phyloP scores from a whole-genome alignment of 805 yeast species.

The Candida qinlingensis region DNA sequence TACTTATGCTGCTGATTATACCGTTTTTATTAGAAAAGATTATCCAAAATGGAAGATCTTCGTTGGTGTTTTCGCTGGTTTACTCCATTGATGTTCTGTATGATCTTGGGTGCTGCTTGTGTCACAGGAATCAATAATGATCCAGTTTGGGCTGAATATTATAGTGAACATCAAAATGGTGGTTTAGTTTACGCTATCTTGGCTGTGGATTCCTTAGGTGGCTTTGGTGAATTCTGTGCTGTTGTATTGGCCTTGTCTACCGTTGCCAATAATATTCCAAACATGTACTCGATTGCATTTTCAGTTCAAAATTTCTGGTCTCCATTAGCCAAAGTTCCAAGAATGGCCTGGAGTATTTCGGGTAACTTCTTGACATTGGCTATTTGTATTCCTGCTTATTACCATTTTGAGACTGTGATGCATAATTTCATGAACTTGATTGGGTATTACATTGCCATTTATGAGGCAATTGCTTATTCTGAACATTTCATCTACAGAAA shows the following conservation, averaged over 20 bases:
- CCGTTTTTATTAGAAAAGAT: constrained; percentile 74
- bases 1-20: constrained; percentile 87
- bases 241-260: constrained; percentile 85
- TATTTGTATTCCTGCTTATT: constrained; percentile 84
- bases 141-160: constrained; percentile 42
- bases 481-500: constrained; percentile 80
- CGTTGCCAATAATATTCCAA: constrained; percentile 88
- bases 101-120: constrained; percentile 83
- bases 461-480: constrained; percentile 65
- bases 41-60: constrained; percentile 57
- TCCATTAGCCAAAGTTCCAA: constrained; percentile 67
- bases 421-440: constrained; percentile 85
- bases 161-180: constrained; percentile 57
- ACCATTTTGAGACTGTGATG: constrained; percentile 67
- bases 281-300: constrained; percentile 85
- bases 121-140: constrained; percentile 57
- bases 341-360: constrained; percentile 72
- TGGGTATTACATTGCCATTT: constrained; percentile 86
- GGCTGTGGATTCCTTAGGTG: constrained; percentile 75
- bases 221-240: constrained; percentile 86
- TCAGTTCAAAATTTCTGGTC: constrained; percentile 84
- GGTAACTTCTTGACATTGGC: constrained; percentile 79
- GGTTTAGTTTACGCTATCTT: constrained; percentile 78
- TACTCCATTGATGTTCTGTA: constrained; percentile 68
- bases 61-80: constrained; percentile 56